phyloP scores from a whole-genome alignment of 257 asterid species.

The Nicotiana undulata region DNA sequence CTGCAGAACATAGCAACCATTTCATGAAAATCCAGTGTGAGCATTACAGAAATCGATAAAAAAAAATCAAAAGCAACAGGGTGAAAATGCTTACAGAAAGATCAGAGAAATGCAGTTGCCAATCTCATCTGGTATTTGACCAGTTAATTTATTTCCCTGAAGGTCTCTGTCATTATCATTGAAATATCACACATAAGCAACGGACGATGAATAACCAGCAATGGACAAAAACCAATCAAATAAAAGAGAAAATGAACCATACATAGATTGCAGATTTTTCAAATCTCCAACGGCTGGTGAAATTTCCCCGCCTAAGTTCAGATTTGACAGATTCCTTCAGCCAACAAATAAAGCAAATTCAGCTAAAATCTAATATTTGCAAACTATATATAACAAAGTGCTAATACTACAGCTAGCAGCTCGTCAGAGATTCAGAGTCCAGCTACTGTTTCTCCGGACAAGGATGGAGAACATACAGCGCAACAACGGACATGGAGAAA shows the following conservation, averaged over 20 bases:
- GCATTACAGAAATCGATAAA: not conserved
- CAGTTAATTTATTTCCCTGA: constrained; percentile 80
- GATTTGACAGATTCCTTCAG: constrained; percentile 74
- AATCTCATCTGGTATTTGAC: constrained; percentile 92
- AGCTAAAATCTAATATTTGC: not conserved
- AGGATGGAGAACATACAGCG: constrained; percentile 47
- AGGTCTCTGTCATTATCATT: constrained; percentile 51
- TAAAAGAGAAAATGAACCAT: constrained; percentile 20
- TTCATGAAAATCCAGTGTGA: not conserved
- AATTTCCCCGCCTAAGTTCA: constrained; percentile 89
- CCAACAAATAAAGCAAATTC: not conserved
- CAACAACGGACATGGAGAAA: constrained; percentile 61
- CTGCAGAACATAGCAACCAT: constrained; percentile 28
- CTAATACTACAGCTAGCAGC: not conserved
- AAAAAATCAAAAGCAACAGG: not conserved
- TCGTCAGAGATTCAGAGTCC: not conserved
- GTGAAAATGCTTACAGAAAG: constrained; percentile 36
- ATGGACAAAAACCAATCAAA: not conserved
- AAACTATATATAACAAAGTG: no score
- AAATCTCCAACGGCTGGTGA: constrained; percentile 83
- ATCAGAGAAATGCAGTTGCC: constrained; percentile 63
- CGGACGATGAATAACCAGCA: not conserved
- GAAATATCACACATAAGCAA: not conserved
- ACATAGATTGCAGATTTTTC: constrained; percentile 62
- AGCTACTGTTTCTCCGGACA: not conserved